These are phyloP conservation scores for Venturia pyrina DNA, from an alignment of 2,329 filamentous ascomycete genomes.

Conservation along the genomic window DNA sequence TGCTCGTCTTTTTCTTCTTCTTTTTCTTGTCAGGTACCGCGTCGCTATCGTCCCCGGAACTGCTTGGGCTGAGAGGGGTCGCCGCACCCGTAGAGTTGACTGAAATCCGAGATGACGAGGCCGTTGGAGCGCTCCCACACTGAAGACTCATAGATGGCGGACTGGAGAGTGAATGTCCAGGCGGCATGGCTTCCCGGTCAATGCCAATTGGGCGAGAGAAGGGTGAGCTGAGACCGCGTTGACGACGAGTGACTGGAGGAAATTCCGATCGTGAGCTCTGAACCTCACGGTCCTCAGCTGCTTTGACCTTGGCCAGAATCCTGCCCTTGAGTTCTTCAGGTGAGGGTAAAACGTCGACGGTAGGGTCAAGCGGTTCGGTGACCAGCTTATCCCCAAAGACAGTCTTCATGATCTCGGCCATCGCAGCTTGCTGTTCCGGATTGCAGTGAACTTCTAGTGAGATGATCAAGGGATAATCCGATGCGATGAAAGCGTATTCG, in stretches of 20 bases:
- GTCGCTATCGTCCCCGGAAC: conserved; percentile 71
- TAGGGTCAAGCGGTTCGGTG: conserved; percentile 60
- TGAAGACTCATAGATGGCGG: conserved; percentile 43
- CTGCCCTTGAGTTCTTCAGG: conserved; percentile 76
- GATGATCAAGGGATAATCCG: conserved; percentile 83
- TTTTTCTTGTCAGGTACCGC: conserved; percentile 46
- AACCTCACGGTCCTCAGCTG: conserved; percentile 49
- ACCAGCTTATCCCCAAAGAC: conserved; percentile 75
- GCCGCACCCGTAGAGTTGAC: conserved; percentile 40
- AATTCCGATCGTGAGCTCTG: conserved; percentile 26
- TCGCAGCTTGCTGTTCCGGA: conserved; percentile 67
- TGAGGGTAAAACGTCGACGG: conserved; percentile 62
- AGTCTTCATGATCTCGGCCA: conserved; percentile 83
- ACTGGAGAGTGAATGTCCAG: conserved; percentile 41
- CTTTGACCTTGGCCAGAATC: conserved; percentile 92
- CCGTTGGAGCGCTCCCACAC: conserved; percentile 24
- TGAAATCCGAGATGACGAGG: conserved; percentile 42
- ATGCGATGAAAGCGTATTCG: conserved; percentile 83
- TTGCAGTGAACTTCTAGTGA: conserved; percentile 95
- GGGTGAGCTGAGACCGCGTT: conserved; percentile 68
- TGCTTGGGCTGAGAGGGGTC: conserved; percentile 44
- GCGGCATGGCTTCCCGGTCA: conserved; percentile 46
- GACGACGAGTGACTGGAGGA: conserved; percentile 23
- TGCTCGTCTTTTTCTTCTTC: conserved; percentile 57
- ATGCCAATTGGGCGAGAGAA: conserved; percentile 53